These are phyloP conservation scores for Chiua virens DNA, from an alignment of 768 basidiomycete species.

Conservation along the genomic window DNA sequence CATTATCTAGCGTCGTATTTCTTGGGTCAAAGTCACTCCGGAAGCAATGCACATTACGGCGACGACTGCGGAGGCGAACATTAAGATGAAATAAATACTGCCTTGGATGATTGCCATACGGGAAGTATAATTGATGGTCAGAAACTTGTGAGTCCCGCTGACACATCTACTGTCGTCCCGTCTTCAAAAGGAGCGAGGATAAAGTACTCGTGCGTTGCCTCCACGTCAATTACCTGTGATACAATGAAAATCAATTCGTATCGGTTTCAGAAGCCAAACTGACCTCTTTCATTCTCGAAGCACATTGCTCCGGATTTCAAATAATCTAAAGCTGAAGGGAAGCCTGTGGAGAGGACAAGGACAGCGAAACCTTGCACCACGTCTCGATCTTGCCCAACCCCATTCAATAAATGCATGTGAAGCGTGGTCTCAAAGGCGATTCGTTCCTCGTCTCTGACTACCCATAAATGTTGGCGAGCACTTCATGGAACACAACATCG, in stretches of 20 bases:
- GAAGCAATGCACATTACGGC: too few relatives aligned
- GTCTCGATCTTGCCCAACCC: background rate
- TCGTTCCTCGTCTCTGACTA: conserved; percentile 18
- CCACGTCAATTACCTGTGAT: background rate
- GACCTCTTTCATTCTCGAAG: background rate
- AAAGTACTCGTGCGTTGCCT: conserved; percentile 23
- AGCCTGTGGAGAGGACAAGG: conserved; percentile 22
- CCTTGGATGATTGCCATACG: too few relatives aligned
- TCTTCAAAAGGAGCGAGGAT: too few relatives aligned
- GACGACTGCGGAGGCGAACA: too few relatives aligned
- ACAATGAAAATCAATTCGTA: background rate
- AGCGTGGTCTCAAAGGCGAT: conserved; percentile 15
- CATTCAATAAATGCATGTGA: background rate
- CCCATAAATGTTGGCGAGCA: conserved; percentile 12
- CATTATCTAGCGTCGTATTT: too few relatives aligned
- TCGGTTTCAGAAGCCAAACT: too few relatives aligned
- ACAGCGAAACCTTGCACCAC: conserved; percentile 12
- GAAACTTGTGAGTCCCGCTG: conserved; percentile 18
- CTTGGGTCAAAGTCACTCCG: too few relatives aligned
- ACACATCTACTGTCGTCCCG: conserved; percentile 9
- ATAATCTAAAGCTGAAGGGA: conserved; percentile 13
- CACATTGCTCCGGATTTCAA: too few relatives aligned
- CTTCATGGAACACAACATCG: background rate
- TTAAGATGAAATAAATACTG: too few relatives aligned
- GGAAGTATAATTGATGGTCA: too few relatives aligned